phyloP scores from a whole-genome alignment of 2,329 filamentous ascomycete genomes.

The Sporothrix pallida region DNA sequence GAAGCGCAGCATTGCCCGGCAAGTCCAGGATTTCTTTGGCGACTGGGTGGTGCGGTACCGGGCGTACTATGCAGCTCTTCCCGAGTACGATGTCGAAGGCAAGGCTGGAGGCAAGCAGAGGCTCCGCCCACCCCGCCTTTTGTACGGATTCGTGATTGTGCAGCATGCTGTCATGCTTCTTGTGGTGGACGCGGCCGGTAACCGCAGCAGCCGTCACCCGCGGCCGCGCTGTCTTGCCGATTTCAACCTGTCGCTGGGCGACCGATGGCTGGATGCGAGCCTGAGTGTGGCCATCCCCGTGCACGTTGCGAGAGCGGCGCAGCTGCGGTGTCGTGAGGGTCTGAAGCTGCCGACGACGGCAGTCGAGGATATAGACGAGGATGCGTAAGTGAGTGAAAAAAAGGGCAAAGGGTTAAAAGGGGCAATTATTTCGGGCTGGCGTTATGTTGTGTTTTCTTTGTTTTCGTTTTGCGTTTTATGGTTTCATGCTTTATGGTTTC shows the following conservation, averaged over 20 bases:
- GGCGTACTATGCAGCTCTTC: slow-evolving; percentile 36
- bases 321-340: slow-evolving; percentile 35
- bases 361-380: slow-evolving; percentile 31
- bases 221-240: slow-evolving; percentile 44
- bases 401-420: neutral
- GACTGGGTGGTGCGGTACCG: slow-evolving; percentile 37
- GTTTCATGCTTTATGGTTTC: neutral
- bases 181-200: slow-evolving; percentile 51
- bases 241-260: slow-evolving; percentile 44
- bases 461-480: neutral
- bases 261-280: slow-evolving; percentile 47
- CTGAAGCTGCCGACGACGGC: slow-evolving; percentile 33
- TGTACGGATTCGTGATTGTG: slow-evolving; percentile 55
- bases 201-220: slow-evolving; percentile 34
- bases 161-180: slow-evolving; percentile 54
- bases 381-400: slow-evolving; percentile 29
- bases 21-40: slow-evolving; percentile 36
- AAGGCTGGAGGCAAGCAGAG: neutral
- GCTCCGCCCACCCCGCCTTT: slow-evolving; percentile 41
- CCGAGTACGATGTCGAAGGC: slow-evolving; percentile 25
- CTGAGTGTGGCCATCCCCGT: slow-evolving; percentile 47
- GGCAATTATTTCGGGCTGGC: neutral
- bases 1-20: slow-evolving; percentile 34
- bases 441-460: neutral
- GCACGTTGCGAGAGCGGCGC: slow-evolving; percentile 43